Percentiles rank a stretch among this genome's conserved stretches.
These are phyloP conservation scores for Neurospora sp. DNA, from an alignment of 2,329 filamentous ascomycete species.

Conservation along the genomic window DNA sequence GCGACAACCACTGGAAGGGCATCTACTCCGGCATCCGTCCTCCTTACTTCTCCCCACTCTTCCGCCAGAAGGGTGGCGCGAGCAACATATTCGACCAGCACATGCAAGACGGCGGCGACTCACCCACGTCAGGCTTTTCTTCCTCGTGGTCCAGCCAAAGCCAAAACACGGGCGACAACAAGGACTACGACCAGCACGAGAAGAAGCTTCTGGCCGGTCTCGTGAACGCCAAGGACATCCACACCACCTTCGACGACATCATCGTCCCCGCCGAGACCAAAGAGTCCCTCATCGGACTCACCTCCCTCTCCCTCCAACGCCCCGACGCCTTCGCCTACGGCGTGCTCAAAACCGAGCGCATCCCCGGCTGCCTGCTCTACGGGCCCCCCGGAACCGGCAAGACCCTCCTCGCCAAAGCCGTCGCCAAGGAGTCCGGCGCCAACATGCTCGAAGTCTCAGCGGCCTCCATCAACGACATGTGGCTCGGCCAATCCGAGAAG, in stretches of 20 bases:
- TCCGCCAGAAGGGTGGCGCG: neutral
- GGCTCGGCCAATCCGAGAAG: slow-evolving; percentile 92
- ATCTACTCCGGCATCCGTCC: slow-evolving; percentile 13
- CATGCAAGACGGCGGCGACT: slow-evolving; percentile 1
- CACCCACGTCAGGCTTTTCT: slow-evolving; percentile 22
- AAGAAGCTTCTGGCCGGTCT: slow-evolving; percentile 74
- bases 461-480: slow-evolving; percentile 91
- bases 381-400: slow-evolving; percentile 77
- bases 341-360: slow-evolving; percentile 81
- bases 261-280: slow-evolving; percentile 76
- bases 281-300: slow-evolving; percentile 79
- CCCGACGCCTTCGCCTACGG: slow-evolving; percentile 96
- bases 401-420: slow-evolving; percentile 59
- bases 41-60: slow-evolving; percentile 21
- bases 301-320: slow-evolving; percentile 73
- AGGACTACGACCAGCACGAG: slow-evolving; percentile 58
- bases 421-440: slow-evolving; percentile 58
- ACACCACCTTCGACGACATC: slow-evolving; percentile 79
- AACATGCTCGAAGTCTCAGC: slow-evolving; percentile 81
- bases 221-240: slow-evolving; percentile 70
- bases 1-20: slow-evolving; percentile 19
- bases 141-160: slow-evolving; percentile 12
- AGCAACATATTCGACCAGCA: slow-evolving; percentile 2
- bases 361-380: slow-evolving; percentile 81
- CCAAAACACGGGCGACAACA: slow-evolving; percentile 22